phyloP scores from a whole-genome alignment of 306 rosid species.

The Luffa aegyptiaca region DNA sequence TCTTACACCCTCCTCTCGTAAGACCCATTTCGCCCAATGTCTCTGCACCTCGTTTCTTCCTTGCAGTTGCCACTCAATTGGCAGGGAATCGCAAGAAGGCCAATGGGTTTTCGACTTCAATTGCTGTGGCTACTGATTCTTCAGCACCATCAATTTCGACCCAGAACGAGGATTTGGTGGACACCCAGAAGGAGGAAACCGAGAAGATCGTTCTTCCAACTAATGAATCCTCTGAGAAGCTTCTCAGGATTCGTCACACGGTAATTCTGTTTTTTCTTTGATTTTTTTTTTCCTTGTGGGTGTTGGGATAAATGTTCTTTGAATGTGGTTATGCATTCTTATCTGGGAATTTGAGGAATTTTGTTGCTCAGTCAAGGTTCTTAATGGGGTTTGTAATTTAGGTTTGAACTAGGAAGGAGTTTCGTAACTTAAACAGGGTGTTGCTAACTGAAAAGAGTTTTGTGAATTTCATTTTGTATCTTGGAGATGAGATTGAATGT shows the following conservation, averaged over 20 bases:
- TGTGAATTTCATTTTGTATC: not conserved
- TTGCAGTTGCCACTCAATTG: constrained; percentile 6
- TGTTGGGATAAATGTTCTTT: not conserved
- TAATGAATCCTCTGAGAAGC: constrained; percentile 63
- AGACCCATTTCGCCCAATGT: constrained; percentile 16
- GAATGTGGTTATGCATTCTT: not conserved
- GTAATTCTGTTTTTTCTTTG: constrained; percentile 20
- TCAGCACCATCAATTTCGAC: constrained; percentile 21
- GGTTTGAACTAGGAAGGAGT: not conserved
- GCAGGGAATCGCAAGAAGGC: constrained; percentile 10
- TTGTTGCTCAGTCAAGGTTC: not conserved
- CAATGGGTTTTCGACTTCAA: constrained; percentile 25
- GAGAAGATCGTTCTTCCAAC: constrained; percentile 64
- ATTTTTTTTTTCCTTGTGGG: not conserved
- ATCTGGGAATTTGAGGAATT: not conserved
- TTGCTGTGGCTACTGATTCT: constrained; percentile 45
- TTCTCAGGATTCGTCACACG: constrained; percentile 91
- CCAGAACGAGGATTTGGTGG: constrained; percentile 15
- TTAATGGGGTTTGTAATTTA: not conserved
- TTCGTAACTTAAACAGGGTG: constrained; percentile 8
- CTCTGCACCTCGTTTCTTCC: constrained; percentile 18
- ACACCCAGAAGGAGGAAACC: constrained; percentile 10
- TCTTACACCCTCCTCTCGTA: constrained; percentile 24
- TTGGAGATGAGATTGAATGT: not conserved
- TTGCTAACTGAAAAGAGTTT: constrained; percentile 1